phyloP scores from a whole-genome alignment of 306 rosid species.

The Vigna reflexopilosa region DNA sequence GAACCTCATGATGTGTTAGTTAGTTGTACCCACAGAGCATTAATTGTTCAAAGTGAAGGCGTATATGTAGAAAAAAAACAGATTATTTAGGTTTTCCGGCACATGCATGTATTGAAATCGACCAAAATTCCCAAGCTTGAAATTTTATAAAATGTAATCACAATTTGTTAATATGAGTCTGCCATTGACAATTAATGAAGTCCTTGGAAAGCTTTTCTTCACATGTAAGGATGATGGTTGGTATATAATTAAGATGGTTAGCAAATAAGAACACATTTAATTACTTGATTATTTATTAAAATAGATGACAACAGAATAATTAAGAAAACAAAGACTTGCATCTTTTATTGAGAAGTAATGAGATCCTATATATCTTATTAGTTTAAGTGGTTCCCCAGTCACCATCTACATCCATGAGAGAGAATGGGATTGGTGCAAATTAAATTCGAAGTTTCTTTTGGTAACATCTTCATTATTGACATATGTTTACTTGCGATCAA shows the following conservation, averaged over 20 bases:
- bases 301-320: neutral
- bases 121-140: slow-evolving; percentile 67
- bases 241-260: slow-evolving; percentile 21
- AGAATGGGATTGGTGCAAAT: neutral
- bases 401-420: neutral
- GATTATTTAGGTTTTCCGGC: slow-evolving; percentile 37
- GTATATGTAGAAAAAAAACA: slow-evolving; percentile 40
- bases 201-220: slow-evolving; percentile 42
- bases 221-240: slow-evolving; percentile 53
- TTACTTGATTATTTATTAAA: neutral
- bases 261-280: slow-evolving; percentile 13
- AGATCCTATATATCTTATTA: neutral
- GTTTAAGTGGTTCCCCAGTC: neutral
- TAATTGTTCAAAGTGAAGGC: slow-evolving; percentile 38
- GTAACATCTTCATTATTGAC: neutral
- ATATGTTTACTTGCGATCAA: neutral
- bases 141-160: slow-evolving; percentile 44
- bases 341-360: neutral
- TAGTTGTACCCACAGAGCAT: slow-evolving; percentile 43
- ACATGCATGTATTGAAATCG: slow-evolving; percentile 62
- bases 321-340: neutral
- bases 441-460: neutral
- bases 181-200: slow-evolving; percentile 17
- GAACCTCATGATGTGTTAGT: slow-evolving; percentile 55
- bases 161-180: slow-evolving; percentile 20